Evolutionary conservation across 176 grass and related monocot species (phyloP), one percentile per base, ranked within the genome.

Genomic region (Phyllostachys edulis): DNA sequence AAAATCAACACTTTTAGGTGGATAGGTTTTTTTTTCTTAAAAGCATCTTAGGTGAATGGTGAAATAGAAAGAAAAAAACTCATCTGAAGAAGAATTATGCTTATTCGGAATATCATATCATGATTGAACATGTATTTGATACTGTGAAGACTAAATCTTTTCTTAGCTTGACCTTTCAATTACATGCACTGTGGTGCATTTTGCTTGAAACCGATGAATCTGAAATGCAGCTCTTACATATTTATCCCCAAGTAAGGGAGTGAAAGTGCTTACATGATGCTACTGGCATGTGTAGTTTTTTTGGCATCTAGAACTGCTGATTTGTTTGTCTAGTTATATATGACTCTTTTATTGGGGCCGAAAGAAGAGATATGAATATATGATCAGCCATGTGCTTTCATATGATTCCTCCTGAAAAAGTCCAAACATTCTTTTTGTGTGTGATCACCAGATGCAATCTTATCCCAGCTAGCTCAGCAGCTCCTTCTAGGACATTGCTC

Each of bases 361-460:
- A 84, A 87, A 90, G 84, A 59, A 57, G 59, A 61, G 75, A 90
- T 61, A 73, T 69, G 85, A 68, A 79, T 15, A 69, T 17, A 44
- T 42, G 84, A 87, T 90, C 41, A 50, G 38, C 72, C 85, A 90
- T 90, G 80, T 90, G 85, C 73, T 5, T 82, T 52, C 75, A 80
- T 80, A 84, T 80, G 80, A 87, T 90, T 83, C 80, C 62, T 87
- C 42, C 75, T 73, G 80, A 80, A 61, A 79, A 67, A 41, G 60
- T 73, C 52, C 80, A 84, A 63, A 90, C 85, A 90, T 84, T 90
- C 89, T 87, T 90, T 90, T 79, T 87, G 68, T 84, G 61, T 24
- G 80, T 29, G 40, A 75, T 67, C 59, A 75, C 39, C 85, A 70
- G 80, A 84, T 87, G 80, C 89, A 90, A 84, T 71, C 85, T 84